These are phyloP conservation scores for Rhodocollybia butyracea DNA, from an alignment of 768 basidiomycete genomes.

Conservation along the genomic window DNA sequence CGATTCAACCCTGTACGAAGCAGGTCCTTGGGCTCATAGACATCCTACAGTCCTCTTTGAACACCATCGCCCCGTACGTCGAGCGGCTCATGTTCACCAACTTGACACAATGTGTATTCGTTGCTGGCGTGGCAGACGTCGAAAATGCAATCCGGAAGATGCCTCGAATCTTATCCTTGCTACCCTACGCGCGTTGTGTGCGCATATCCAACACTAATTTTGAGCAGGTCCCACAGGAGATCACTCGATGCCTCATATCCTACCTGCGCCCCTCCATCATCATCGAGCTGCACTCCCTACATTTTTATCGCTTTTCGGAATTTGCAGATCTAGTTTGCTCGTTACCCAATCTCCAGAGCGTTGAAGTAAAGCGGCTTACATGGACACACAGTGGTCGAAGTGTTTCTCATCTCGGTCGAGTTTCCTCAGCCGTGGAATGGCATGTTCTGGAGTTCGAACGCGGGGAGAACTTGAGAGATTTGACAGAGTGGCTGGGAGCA, in stretches of 20 bases:
- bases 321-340: slow-evolving; percentile 5
- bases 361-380: slow-evolving; percentile 1
- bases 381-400: slow-evolving; percentile 4
- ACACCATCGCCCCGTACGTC: slow-evolving; percentile 10
- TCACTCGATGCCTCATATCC: slow-evolving; percentile 2
- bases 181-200: neutral
- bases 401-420: neutral
- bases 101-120: neutral
- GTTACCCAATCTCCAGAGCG: neutral
- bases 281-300: neutral
- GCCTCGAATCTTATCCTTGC: slow-evolving; percentile 1
- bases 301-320: slow-evolving; percentile 8
- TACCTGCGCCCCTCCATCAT: neutral
- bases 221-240: slow-evolving; percentile 8
- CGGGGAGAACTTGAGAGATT: neutral
- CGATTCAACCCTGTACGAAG: neutral
- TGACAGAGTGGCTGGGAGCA: slow-evolving; percentile 5
- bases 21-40: neutral
- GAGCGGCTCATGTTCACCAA: slow-evolving; percentile 4
- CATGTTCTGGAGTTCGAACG: slow-evolving; percentile 3
- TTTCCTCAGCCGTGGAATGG: slow-evolving; percentile 1
- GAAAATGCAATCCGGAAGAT: slow-evolving; percentile 1
- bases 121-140: neutral
- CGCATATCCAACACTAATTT: slow-evolving; percentile 11
- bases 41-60: slow-evolving; percentile 1